Base-by-base conservation (phyloP, 805 yeast species). In the Yamadazyma scolyti region DNA sequence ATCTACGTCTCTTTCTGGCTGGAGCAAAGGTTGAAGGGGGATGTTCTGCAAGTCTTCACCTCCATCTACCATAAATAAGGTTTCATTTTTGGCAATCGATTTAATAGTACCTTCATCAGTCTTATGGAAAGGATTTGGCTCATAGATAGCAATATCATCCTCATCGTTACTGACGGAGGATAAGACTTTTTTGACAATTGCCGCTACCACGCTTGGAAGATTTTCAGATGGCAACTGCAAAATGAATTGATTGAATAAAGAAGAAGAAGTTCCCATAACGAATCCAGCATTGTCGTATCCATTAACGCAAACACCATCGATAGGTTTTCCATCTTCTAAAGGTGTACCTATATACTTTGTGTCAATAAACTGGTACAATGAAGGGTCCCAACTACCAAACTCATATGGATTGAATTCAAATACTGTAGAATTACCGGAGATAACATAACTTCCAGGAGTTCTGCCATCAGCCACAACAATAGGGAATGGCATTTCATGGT, bases 301-400 rank as follows among this genome's bases (percentile, higher is more conserved):
- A 2, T 61, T 71, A 36, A 74, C 58, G 58, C 96, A 88, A 3
- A 44, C 43, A 18, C 23, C 33, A 30, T 45, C 45, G 4, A 48
- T 46, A 7, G 86, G 79, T 13, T 50, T 40, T 23, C 96, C 96
- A 38, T 76, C 66, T 16, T 65, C 47, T 20, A 82, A 70, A 14
- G 69, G 55, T 1, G 94, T 69, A 7, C 96, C 96, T 28, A 84
- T 54, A 50, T 82, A 86, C 54, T 77, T 71, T 26, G 76, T 57
- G 37, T 82, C 79, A 9, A 79, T 66, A 55, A 88, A 87, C 3
- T 81, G 61, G 33, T 71, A 65, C 33, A 84, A 57, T 1, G 81
- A 64, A 9, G 86, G 82, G 50, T 88, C 96, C 95, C 95, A 87
- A 4, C 94, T 79, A 9, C 96, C 96, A 48, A 87, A 35, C 43